Evolutionary conservation across 192 early-diverging fungal species (phyloP), one percentile per base, ranked within the genome.

Genomic region (Chytriomyces confervae): DNA sequence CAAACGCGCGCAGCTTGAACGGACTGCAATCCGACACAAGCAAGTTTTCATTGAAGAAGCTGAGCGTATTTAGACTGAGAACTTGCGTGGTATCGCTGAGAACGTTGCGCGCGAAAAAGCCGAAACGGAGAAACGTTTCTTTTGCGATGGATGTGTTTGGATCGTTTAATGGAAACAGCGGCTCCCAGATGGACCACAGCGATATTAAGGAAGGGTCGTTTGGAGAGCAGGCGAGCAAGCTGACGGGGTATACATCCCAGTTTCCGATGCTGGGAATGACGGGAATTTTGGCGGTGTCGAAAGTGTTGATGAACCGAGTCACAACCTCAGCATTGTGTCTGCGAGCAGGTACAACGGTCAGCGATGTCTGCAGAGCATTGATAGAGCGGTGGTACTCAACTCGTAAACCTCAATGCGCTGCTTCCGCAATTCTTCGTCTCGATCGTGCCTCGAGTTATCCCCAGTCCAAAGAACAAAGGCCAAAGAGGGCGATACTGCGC

Each of bases 381-480:
- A 62, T 20, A 50, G 45, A 69, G 10, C 20, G 36, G 47, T 18
- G 5, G 46, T 44, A 70, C 43, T 20, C 23, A 43, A 67, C 65
- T 66, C 50, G 43, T 66, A 63, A 7, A 76, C 74, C 48, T 87
- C 86, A 5, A 29, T 51, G 18, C 51, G 46, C 36, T 76, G 78
- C 27, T 78, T 66, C 5, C 73, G 72, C 8, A 81, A 1, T 16
- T 63, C 20, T 24, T 51, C 63, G 62, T 88, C 87, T 51, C 87
- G 69, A 68, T 88, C 87, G 65, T 88, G 86, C 0, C 86, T 24
- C 36, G 80, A 78, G 23, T 69, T 76, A 68, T 88, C 87, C 0
- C 87, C 87, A 7, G 87, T 87, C 81, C 80, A 84, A 16, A 88
- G 75, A 9, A 88, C 81, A 50, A 87, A 79, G 5, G 16, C 65